A percentile compares a stretch with the other conserved stretches of the same genome.
phyloP scores from a whole-genome alignment of 2,329 filamentous ascomycete genomes.

The Neocatenulostroma microsporum region DNA sequence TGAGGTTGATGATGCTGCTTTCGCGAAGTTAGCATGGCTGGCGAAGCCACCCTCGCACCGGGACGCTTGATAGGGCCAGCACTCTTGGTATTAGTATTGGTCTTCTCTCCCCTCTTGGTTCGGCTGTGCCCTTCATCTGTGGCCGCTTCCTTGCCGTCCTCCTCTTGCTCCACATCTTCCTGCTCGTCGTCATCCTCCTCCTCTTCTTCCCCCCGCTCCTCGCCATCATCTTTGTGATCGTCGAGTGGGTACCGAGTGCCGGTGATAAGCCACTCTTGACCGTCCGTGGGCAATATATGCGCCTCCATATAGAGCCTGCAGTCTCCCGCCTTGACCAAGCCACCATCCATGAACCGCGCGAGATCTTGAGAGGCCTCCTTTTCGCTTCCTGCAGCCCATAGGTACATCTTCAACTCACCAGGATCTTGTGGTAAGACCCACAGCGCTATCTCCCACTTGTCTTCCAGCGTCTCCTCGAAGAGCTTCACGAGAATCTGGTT shows the following conservation, averaged over 20 bases:
- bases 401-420: not conserved
- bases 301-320: slow-evolving; percentile 1
- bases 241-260: not conserved
- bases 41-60: not conserved
- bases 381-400: not conserved
- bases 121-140: not conserved
- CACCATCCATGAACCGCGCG: not conserved
- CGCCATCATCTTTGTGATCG: not conserved
- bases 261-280: not conserved
- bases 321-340: not conserved
- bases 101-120: not conserved
- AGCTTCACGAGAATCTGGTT: not conserved
- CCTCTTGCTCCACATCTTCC: not conserved
- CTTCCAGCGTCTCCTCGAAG: not conserved
- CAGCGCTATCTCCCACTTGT: not conserved
- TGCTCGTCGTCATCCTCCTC: not conserved
- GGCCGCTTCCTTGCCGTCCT: not conserved
- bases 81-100: not conserved
- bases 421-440: slow-evolving; percentile 3
- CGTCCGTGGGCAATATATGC: not conserved
- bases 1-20: too few species aligned
- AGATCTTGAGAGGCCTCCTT: not conserved
- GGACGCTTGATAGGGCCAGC: not conserved
- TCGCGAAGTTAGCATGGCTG: too few species aligned
- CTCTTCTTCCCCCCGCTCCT: not conserved